Conservation (phyloP, 192 early-diverging fungal species). For the Backusella psychrophila region DNA sequence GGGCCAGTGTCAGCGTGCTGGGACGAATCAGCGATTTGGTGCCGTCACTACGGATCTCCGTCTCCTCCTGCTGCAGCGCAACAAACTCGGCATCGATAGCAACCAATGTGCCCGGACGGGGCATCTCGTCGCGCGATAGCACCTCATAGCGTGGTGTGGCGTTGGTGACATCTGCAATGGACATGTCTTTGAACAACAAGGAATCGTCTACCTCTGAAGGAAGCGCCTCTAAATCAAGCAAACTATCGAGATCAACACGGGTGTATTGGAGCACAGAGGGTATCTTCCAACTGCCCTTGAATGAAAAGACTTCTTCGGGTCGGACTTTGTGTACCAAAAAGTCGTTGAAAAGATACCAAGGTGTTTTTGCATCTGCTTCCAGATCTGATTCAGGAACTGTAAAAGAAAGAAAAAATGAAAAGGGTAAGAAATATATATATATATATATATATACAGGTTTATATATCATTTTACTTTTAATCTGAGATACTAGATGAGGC, state of each 20-base stretch:
- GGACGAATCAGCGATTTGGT: constrained; percentile 82
- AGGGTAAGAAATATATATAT: not conserved
- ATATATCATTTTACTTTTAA: constrained; percentile 45
- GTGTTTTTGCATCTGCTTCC: constrained; percentile 28
- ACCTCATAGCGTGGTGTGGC: constrained; percentile 47
- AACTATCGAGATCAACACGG: constrained; percentile 47
- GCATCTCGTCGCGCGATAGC: constrained; percentile 59
- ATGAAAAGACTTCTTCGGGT: constrained; percentile 61
- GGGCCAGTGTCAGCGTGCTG: constrained; percentile 76
- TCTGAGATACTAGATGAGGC: constrained; percentile 69
- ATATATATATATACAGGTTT: not conserved
- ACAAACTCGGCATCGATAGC: constrained; percentile 98
- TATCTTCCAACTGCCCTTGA: constrained; percentile 57
- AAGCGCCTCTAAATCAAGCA: constrained; percentile 48
- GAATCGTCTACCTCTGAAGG: constrained; percentile 44
- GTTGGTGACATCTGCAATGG: constrained; percentile 56
- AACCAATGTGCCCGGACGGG: constrained; percentile 61
- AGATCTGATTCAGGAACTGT: constrained; percentile 38
- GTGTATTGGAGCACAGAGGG: constrained; percentile 72
- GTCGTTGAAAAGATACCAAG: constrained; percentile 96
- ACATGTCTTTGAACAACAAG: constrained; percentile 56
- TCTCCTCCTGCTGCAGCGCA: constrained; percentile 78
- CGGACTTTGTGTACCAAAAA: constrained; percentile 82
- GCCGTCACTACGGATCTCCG: constrained; percentile 91
- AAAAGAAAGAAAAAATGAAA: constrained; percentile 4